Conservation (phyloP, 164 flowering plant genomes). For the Protea cynaroides region DNA sequence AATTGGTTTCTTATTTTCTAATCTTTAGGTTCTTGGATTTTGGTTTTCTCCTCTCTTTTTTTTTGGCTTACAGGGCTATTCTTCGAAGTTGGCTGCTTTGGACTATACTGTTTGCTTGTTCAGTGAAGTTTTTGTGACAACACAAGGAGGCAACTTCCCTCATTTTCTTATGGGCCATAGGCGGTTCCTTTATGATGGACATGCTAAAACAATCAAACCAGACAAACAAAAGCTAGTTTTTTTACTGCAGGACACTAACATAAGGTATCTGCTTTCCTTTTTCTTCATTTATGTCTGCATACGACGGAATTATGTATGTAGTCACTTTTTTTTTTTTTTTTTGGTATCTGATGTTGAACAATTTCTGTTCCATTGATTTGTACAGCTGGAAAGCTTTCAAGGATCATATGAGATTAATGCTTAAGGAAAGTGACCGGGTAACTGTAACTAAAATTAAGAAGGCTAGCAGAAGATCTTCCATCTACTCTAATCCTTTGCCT, state of each 20-base stretch:
- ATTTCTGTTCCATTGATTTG: conserved; percentile 7
- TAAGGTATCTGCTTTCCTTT: conserved; percentile 37
- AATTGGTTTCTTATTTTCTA: not conserved
- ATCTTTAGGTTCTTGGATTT: not conserved
- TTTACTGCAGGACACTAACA: conserved; percentile 47
- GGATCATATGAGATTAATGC: conserved; percentile 61
- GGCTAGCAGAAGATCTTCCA: conserved; percentile 43
- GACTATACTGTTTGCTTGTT: conserved; percentile 75
- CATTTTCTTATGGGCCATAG: conserved; percentile 93
- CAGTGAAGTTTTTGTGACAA: conserved; percentile 91
- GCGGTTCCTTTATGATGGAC: conserved; percentile 66
- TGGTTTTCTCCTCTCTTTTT: no score
- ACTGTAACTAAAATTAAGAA: conserved; percentile 47
- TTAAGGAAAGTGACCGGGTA: conserved; percentile 57
- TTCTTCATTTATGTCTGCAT: not conserved
- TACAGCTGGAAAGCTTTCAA: conserved; percentile 72
- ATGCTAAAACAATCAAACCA: conserved; percentile 83
- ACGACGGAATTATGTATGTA: not conserved
- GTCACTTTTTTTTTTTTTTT: not conserved
- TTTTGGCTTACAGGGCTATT: conserved; percentile 43
- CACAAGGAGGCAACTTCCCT: conserved; percentile 96
- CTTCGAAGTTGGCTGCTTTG: conserved; percentile 91
- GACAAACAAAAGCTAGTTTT: conserved; percentile 67
- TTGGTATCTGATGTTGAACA: not conserved
- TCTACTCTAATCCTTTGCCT: conserved; percentile 48